Base-by-base conservation (phyloP, 768 basidiomycete genomes). In the Suillus americanus region DNA sequence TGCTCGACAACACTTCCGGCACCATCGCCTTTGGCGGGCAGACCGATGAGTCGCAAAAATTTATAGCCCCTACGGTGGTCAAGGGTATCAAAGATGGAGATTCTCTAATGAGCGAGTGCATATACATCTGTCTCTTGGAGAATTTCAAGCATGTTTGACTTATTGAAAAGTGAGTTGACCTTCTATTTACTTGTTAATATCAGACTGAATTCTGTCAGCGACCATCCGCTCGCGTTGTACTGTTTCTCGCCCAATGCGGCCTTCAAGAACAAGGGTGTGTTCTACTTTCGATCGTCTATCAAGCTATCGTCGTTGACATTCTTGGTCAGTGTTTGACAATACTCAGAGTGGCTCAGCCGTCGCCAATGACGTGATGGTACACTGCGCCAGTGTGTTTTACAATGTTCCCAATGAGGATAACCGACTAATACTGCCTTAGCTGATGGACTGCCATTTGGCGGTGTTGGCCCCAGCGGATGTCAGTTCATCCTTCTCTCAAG, bases 161-260 rank as follows among this genome's bases (percentile, higher is more conserved):
- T 16, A 5, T 5, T 53, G 20, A 50, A 0, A 66, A 93, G 92
- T 65, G 94, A 46, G 14, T 40, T 46, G 2, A 1, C 5, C 38
- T 28, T 63, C 1, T 33, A 9, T 62, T 18, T 38, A 9, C 37
- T 8, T 48, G 28, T 51, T 20, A 59, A 37, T 5, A 18, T 33
- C 23, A 35, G 54, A 14, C 62, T 63, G 50, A 61, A 23, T 48
- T n/a, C 30, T 14, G 55, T 0, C 63, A 91, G 90, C 41, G 89
- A 89, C 45, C 83, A 90, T 64, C 91, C 94, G 5, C 82, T 95
- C 20, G 84, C 87, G 2, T 75, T 95, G 10, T 94, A 95, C 69
- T 85, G 92, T 41, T 95, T 95, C 76, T 82, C 90, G 2, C 78
- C 84, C 65, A 83, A 89, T 66, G 64, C 79, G 1, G 75, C 75